Percentiles rank a stretch among this genome's conserved stretches.
Evolutionary conservation across 441 rosid species (phyloP).

Genomic region (Jatropha podagrica): DNA sequence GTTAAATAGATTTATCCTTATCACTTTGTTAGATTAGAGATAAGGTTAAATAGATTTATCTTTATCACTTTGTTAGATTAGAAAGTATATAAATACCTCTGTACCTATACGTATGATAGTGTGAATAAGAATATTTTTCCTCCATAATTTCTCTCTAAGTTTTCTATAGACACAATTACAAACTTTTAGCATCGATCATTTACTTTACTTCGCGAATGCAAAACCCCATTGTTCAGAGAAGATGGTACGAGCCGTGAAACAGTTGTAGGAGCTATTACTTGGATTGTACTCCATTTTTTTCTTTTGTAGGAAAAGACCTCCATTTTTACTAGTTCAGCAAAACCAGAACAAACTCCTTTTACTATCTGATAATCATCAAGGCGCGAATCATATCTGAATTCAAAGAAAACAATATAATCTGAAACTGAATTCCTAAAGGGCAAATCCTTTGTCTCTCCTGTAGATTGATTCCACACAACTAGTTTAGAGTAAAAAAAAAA

Average conservation of each 20-base stretch:
- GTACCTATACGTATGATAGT: too few relatives aligned
- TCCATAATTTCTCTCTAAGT: too few relatives aligned
- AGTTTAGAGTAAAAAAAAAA: slow-evolving; percentile 18
- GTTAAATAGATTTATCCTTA: too few relatives aligned
- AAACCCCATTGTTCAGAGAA: background rate
- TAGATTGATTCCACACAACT: slow-evolving; percentile 33
- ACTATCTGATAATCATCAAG: slow-evolving; percentile 9
- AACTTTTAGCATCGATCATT: background rate
- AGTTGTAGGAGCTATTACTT: background rate
- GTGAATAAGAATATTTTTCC: too few relatives aligned
- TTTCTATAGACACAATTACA: background rate
- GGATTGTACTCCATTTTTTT: background rate
- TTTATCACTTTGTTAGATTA: too few relatives aligned
- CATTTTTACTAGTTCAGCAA: background rate
- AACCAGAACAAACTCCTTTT: background rate
- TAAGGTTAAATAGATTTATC: too few relatives aligned
- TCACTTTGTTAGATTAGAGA: too few relatives aligned
- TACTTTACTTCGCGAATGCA: slow-evolving; percentile 10
- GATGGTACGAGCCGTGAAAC: background rate
- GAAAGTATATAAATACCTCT: too few relatives aligned
- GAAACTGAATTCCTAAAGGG: background rate
- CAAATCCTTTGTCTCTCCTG: slow-evolving; percentile 24
- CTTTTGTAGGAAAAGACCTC: background rate
- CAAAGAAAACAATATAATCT: background rate
- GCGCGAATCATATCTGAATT: background rate